Base-by-base conservation (phyloP, 192 early-diverging fungal species). In the Podila epicladia region DNA sequence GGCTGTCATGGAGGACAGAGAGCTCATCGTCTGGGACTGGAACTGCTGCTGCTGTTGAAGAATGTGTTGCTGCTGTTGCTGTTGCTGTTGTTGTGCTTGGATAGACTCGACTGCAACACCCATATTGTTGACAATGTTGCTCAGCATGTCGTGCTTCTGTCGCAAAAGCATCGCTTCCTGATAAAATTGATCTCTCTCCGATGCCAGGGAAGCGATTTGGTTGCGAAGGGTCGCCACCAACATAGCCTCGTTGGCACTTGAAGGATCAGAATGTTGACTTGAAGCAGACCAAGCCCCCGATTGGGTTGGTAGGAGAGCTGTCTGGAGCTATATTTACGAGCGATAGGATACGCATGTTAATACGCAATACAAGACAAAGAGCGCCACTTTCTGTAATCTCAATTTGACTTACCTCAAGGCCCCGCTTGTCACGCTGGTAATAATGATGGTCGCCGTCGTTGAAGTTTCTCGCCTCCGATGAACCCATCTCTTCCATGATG, bases 401-500 rank as follows among this genome's bases (percentile, higher is more conserved):
- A n/a, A 2, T 22, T 55, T 24, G 22, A 1, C 64, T n/a, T 9
- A 64, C 11, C 7, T 67, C 64, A 12, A 68, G 60, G 15, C 61
- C 64, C 4, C 35, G 28, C 38, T 61, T 58, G 64, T 65, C 71
- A 35, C 55, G 72, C 51, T 71, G 69, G 26, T 59, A 79, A n/a
- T 79, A 79, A 2, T 72, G 41, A 37, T 58, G 72, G 50, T 79
- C 69, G 29, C 67, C 75, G 13, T 72, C 70, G 26, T 59, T 68
- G 17, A 79, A 64, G 9, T n/a, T 64, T 7, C 64, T 65, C 17
- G 75, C 75, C 32, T 79, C 69, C 1, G 51, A 65, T 12, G 75
- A 79, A 4, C 75, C 75, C 75, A 79, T 79, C 58, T 79, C 75
- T 48, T 79, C 75, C 75, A 79, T 79, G 8, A 79, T 79, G 20